These are phyloP conservation scores for Agrocybe pediades DNA, from an alignment of 768 basidiomycete species.

Conservation along the genomic window DNA sequence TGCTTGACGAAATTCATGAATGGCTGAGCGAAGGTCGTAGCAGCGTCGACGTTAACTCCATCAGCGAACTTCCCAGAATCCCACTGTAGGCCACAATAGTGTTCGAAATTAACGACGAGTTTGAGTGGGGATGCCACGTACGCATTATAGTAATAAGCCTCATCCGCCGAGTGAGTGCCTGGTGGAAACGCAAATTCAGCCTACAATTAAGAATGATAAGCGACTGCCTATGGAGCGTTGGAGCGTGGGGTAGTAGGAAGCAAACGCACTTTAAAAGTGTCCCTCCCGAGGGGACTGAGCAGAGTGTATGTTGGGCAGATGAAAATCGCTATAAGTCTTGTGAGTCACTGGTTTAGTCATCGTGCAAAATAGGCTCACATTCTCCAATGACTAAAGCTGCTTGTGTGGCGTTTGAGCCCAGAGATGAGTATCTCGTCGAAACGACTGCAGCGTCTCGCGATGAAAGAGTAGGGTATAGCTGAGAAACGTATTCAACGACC, in stretches of 20 bases:
- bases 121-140: conserved; percentile 19
- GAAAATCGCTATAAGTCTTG: conserved; percentile 37
- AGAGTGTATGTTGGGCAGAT: conserved; percentile 47
- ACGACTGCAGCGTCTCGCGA: conserved; percentile 25
- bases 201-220: background rate
- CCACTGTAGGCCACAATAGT: background rate
- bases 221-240: background rate
- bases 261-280: conserved; percentile 39
- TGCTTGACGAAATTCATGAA: conserved; percentile 39
- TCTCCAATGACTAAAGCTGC: conserved; percentile 41
- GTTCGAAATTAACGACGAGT: too few relatives aligned
- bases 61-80: conserved; percentile 20
- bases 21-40: conserved; percentile 35
- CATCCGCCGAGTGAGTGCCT: conserved; percentile 37
- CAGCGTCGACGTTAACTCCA: conserved; percentile 36
- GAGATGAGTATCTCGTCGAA: conserved; percentile 28
- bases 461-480: conserved; percentile 42
- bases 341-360: background rate
- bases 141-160: conserved; percentile 44
- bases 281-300: conserved; percentile 31
- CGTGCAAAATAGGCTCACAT: conserved; percentile 24
- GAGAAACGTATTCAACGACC: conserved; percentile 31
- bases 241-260: background rate
- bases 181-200: conserved; percentile 46
- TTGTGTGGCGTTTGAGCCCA: conserved; percentile 36